phyloP scores from a whole-genome alignment of 2,329 filamentous ascomycete species.

The Hypocreales sp. region DNA sequence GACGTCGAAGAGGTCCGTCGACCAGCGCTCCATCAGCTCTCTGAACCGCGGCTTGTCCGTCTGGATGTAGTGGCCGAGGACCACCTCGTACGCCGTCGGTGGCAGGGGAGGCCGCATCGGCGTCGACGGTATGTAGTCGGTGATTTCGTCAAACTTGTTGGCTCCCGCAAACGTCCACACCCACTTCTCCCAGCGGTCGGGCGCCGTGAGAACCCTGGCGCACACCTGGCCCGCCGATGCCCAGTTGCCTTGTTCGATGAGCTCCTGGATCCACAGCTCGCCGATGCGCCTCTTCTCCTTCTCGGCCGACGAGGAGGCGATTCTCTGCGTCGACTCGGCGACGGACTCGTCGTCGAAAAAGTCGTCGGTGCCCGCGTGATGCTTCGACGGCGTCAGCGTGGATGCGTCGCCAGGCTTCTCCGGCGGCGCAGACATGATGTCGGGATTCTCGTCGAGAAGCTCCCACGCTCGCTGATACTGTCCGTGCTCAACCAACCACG shows the following conservation, averaged over 20 bases:
- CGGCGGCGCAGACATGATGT: constrained; percentile 35
- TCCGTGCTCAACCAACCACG: constrained; percentile 70
- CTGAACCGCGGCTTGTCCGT: constrained; percentile 61
- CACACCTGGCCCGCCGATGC: constrained; percentile 61
- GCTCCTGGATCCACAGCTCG: constrained; percentile 82
- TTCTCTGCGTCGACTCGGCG: constrained; percentile 41
- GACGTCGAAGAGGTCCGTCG: constrained; percentile 70
- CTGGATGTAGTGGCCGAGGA: constrained; percentile 78
- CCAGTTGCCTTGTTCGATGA: constrained; percentile 67
- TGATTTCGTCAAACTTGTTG: constrained; percentile 79
- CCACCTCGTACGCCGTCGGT: constrained; percentile 71
- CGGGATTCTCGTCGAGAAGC: constrained; percentile 75
- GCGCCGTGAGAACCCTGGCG: constrained; percentile 65
- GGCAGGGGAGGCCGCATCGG: constrained; percentile 68
- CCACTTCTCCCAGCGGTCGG: constrained; percentile 88
- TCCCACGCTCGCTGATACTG: constrained; percentile 81
- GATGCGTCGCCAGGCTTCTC: constrained; percentile 24
- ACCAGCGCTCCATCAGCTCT: constrained; percentile 70
- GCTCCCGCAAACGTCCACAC: constrained; percentile 82
- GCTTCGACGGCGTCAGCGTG: constrained; percentile 25
- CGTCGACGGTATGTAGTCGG: constrained; percentile 62
- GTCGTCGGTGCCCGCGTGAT: constrained; percentile 32
- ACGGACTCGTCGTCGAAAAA: constrained; percentile 55
- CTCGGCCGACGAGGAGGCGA: constrained; percentile 51
- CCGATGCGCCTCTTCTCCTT: constrained; percentile 85